Evolutionary conservation across 177 flowering plant genomes (phyloP).

Genomic region (Vitis hybrid): DNA sequence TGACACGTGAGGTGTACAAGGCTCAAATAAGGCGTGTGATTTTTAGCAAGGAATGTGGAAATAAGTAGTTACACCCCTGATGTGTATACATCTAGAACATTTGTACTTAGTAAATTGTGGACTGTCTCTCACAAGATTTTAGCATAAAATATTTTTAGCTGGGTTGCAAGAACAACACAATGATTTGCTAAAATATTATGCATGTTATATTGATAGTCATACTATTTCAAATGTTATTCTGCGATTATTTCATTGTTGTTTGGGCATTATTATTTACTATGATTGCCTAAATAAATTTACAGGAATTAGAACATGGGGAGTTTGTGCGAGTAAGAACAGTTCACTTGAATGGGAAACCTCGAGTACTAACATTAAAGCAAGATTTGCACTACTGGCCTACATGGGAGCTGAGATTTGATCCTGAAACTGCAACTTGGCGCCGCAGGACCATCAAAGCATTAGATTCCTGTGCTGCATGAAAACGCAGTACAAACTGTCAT

Average conservation of each 20-base stretch:
- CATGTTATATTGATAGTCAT: too few species aligned
- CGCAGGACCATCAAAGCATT: slow-evolving; percentile 61
- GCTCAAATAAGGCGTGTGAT: too few species aligned
- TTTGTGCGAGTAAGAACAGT: slow-evolving; percentile 82
- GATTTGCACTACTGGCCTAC: slow-evolving; percentile 97
- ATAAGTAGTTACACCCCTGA: too few species aligned
- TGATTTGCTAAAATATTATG: too few species aligned
- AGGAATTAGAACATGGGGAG: slow-evolving; percentile 80
- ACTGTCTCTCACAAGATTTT: too few species aligned
- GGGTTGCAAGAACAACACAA: too few species aligned
- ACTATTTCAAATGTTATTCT: too few species aligned
- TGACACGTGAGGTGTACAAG: too few species aligned
- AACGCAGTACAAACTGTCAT: neutral
- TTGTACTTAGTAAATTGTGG: too few species aligned
- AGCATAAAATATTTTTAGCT: too few species aligned
- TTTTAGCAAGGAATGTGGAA: too few species aligned
- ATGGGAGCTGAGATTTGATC: slow-evolving; percentile 87
- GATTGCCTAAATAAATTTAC: slow-evolving; percentile 6
- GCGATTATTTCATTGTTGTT: neutral
- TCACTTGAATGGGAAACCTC: slow-evolving; percentile 91
- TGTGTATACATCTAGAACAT: too few species aligned
- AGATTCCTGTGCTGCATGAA: slow-evolving; percentile 22
- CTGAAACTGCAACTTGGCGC: slow-evolving; percentile 72
- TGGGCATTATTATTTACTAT: neutral
- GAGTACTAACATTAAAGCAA: slow-evolving; percentile 84